Base-by-base conservation (phyloP, 2,329 filamentous ascomycete species). In the Talaromyces sp. region DNA sequence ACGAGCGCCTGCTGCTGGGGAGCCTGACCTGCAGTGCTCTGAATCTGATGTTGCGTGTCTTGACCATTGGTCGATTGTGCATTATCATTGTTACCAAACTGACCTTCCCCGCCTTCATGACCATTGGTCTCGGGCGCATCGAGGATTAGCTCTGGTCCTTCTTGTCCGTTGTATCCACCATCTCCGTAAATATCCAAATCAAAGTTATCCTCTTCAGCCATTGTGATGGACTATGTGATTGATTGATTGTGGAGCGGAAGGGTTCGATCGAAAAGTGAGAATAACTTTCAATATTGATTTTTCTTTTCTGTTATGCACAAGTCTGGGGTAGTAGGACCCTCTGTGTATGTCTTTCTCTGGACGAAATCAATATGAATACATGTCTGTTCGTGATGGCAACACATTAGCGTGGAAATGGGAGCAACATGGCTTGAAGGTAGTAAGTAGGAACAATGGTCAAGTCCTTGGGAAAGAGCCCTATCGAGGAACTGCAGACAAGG, bases 151-250 rank as follows among this genome's bases (percentile, higher is more conserved):
- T 79, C 77, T 16, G 75, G 68, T 52, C 78, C 76, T 33, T 80
- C 78, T 37, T 76, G 72, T 60, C 73, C 73, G 69, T 78, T 81
- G 66, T 80, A 80, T 63, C 78, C 74, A 65, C 87, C 85, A 72
- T 89, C 86, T 68, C 87, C 87, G 73, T 89, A 89, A 78, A 89
- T 88, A 75, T 89, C 87, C 81, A 89, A 88, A 71, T 89, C 87
- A 81, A 89, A 89, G 73, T 87, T 88, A 77, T 89, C 87, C 78
- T 89, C 87, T 73, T 85, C 77, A 65, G 81, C 79, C 81, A 83
- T 83, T 65, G 72, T 70, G 74, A 67, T 71, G 54, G 47, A 22
- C 49, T 74, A 74, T 63, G 63, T 43, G 56, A 31, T 24, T 57
- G 52, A 54, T 50, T n/a, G 4, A 39, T 37, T 74, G 67, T 66